These are phyloP conservation scores for Sphaerobolus stellatus DNA, from an alignment of 1,284 basidiomycete genomes.

Conservation along the genomic window DNA sequence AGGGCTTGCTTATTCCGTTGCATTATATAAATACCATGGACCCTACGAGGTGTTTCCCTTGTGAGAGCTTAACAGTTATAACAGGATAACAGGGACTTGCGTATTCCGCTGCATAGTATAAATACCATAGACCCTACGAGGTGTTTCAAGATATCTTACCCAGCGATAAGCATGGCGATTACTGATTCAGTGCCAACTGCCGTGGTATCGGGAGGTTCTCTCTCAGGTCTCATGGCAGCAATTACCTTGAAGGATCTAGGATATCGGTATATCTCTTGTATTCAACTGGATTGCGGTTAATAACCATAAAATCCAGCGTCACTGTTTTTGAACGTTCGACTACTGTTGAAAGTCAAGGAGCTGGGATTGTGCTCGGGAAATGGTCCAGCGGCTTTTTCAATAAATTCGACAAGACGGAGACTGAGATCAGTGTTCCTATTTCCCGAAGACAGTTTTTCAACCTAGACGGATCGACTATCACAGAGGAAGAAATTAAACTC, in stretches of 20 bases:
- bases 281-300: background rate
- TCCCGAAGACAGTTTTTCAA: slow-evolving; percentile 9
- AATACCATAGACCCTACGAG: too few species aligned
- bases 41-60: too few species aligned
- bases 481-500: slow-evolving; percentile 3
- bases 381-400: slow-evolving; percentile 7
- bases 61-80: too few species aligned
- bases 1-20: too few species aligned
- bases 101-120: too few species aligned
- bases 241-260: slow-evolving; percentile 7
- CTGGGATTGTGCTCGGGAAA: slow-evolving; percentile 12
- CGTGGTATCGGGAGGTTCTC: slow-evolving; percentile 9
- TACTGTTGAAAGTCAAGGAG: slow-evolving; percentile 12
- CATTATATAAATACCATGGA: too few species aligned
- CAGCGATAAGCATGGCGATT: too few species aligned
- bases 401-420: slow-evolving; percentile 8
- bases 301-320: background rate
- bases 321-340: slow-evolving; percentile 10
- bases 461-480: slow-evolving; percentile 8
- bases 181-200: slow-evolving; percentile 3
- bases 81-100: too few species aligned
- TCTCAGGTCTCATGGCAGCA: slow-evolving; percentile 11
- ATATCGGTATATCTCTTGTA: slow-evolving; percentile 1
- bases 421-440: slow-evolving; percentile 8
- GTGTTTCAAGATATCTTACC: too few species aligned